Percentiles rank a stretch among this genome's conserved stretches.
These are phyloP conservation scores for Dothiorella sarmentorum DNA, from an alignment of 2,329 filamentous ascomycete genomes.

Conservation along the genomic window DNA sequence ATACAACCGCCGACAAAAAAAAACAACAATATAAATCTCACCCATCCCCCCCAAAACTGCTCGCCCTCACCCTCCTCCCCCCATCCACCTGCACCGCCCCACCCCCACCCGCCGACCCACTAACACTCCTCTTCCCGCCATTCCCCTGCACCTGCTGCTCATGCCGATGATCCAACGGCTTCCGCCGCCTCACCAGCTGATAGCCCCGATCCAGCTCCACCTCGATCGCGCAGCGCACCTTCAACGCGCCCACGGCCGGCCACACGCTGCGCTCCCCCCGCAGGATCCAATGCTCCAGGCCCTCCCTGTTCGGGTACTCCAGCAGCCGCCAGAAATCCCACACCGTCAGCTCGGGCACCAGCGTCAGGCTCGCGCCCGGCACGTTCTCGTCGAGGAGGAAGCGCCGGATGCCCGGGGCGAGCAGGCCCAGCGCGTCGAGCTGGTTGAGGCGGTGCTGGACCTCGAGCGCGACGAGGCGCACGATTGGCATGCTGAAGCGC, in stretches of 20 bases:
- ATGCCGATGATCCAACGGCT: slow-evolving; percentile 41
- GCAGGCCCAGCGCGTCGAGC: slow-evolving; percentile 70
- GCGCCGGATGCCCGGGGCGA: slow-evolving; percentile 67
- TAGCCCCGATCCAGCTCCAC: slow-evolving; percentile 84
- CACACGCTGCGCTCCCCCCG: slow-evolving; percentile 85
- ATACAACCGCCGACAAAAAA: too few species aligned
- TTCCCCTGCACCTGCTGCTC: slow-evolving; percentile 24
- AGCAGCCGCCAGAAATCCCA: slow-evolving; percentile 73
- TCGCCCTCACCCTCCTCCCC: slow-evolving; percentile 11
- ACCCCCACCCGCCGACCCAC: neutral
- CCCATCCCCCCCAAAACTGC: slow-evolving; percentile 16
- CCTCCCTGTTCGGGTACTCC: slow-evolving; percentile 74
- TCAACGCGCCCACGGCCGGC: slow-evolving; percentile 80
- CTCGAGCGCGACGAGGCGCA: slow-evolving; percentile 70
- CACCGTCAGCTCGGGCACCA: slow-evolving; percentile 74
- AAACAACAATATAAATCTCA: too few species aligned
- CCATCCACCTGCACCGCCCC: neutral
- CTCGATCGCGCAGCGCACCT: slow-evolving; percentile 79
- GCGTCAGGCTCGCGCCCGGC: slow-evolving; percentile 71
- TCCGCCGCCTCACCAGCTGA: slow-evolving; percentile 65
- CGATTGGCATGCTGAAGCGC: slow-evolving; percentile 54
- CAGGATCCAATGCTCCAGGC: slow-evolving; percentile 79
- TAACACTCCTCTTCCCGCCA: neutral
- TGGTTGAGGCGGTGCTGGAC: slow-evolving; percentile 77
- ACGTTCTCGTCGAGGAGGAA: slow-evolving; percentile 81